Percentiles rank a stretch among this genome's conserved stretches.
Conservation (phyloP, 768 basidiomycete species). For the Lactifluus hygrophoroides region DNA sequence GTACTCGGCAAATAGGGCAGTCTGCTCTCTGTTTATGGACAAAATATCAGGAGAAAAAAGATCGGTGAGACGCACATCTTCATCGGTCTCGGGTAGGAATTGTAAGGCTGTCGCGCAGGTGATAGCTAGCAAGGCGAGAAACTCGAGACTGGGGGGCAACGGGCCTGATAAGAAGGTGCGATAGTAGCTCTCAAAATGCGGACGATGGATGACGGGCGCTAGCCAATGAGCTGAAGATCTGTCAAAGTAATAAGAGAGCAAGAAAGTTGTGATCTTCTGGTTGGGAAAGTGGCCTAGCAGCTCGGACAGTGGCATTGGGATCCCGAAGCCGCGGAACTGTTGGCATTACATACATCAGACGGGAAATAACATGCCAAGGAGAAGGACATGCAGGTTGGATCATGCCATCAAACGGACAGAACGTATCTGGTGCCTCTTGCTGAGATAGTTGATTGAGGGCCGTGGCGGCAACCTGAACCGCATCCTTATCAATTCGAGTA, state of each 20-base stretch:
- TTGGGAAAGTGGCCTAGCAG: conserved; percentile 20
- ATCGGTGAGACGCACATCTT: conserved; percentile 15
- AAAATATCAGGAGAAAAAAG: neutral
- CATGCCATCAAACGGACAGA: neutral
- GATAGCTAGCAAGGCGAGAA: conserved; percentile 21
- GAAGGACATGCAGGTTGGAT: neutral
- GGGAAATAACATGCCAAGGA: neutral
- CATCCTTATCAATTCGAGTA: conserved; percentile 5
- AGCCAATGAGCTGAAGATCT: conserved; percentile 20
- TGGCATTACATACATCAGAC: neutral
- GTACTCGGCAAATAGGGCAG: conserved; percentile 19
- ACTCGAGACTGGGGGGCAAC: conserved; percentile 20
- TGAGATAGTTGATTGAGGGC: conserved; percentile 21
- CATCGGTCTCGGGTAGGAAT: conserved; percentile 20
- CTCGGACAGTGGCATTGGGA: neutral
- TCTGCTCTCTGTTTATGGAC: neutral
- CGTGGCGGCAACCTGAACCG: conserved; percentile 18
- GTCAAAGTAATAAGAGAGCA: conserved; percentile 22
- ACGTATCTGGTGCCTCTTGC: conserved; percentile 5
- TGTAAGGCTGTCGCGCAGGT: conserved; percentile 22
- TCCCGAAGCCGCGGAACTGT: conserved; percentile 8
- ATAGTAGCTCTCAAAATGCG: conserved; percentile 20
- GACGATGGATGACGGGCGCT: conserved; percentile 21
- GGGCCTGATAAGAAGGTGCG: conserved; percentile 16
- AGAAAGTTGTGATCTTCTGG: conserved; percentile 19